phyloP scores from a whole-genome alignment of 805 yeast genomes.

The Sporopachydermia quercuum region DNA sequence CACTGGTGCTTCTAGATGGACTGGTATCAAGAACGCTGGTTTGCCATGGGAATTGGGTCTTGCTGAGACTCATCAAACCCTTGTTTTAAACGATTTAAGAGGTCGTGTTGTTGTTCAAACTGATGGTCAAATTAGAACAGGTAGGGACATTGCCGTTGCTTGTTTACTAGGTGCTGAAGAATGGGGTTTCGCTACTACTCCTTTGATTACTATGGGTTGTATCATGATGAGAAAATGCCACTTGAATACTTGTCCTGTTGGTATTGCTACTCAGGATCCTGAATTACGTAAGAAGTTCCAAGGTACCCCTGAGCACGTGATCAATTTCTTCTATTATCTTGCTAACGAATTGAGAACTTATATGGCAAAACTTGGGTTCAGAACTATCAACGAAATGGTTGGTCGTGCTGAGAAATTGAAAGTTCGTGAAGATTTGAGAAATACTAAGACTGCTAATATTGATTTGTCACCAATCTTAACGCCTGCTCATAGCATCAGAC shows the following conservation, averaged over 20 bases:
- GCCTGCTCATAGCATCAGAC: conserved; percentile 92
- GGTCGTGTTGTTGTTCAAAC: conserved; percentile 93
- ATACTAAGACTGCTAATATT: conserved; percentile 79
- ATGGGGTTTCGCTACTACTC: conserved; percentile 96
- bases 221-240: conserved; percentile 94
- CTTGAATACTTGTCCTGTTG: conserved; percentile 90
- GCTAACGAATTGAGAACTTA: conserved; percentile 82
- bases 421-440: conserved; percentile 74
- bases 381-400: conserved; percentile 95
- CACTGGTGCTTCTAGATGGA: conserved; percentile 98
- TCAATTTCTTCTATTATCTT: conserved; percentile 91
- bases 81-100: conserved; percentile 88
- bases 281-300: conserved; percentile 78
- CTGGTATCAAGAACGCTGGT: conserved; percentile 94
- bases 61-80: conserved; percentile 96
- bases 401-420: conserved; percentile 87
- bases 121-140: conserved; percentile 97
- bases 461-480: conserved; percentile 89
- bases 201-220: conserved; percentile 95
- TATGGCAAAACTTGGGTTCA: conserved; percentile 92
- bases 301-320: conserved; percentile 97
- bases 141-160: conserved; percentile 93
- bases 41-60: conserved; percentile 97
- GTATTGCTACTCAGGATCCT: conserved; percentile 98
- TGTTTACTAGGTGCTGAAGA: conserved; percentile 95